phyloP scores from a whole-genome alignment of 2,329 filamentous ascomycete genomes.

The Fonsecaea erecta region DNA sequence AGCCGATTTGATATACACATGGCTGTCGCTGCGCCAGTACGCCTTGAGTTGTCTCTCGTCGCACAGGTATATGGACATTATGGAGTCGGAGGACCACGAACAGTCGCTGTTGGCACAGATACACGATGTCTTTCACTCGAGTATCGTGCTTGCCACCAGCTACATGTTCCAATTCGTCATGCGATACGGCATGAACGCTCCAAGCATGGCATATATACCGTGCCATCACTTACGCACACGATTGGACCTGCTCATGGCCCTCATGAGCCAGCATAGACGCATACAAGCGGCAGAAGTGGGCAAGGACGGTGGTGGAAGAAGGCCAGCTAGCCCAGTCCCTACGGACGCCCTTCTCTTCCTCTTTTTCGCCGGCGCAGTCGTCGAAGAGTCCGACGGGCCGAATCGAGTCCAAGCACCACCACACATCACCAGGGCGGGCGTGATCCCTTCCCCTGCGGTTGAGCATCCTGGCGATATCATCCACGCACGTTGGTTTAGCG shows the following conservation, averaged over 20 bases:
- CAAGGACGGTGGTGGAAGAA: neutral
- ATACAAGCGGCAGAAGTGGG: neutral
- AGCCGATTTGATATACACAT: slow-evolving; percentile 19
- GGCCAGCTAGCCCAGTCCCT: slow-evolving; percentile 7
- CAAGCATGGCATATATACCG: slow-evolving; percentile 18
- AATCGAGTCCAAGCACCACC: slow-evolving; percentile 2
- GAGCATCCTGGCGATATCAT: slow-evolving; percentile 16
- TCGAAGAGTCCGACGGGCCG: slow-evolving; percentile 17
- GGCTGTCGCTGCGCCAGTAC: slow-evolving; percentile 22
- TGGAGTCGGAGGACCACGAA: slow-evolving; percentile 7
- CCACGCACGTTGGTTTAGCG: slow-evolving; percentile 24
- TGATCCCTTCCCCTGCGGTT: slow-evolving; percentile 9
- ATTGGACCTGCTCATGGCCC: slow-evolving; percentile 16
- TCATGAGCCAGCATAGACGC: slow-evolving; percentile 21
- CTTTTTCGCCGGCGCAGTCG: slow-evolving; percentile 21
- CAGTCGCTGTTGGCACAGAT: slow-evolving; percentile 8
- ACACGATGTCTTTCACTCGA: slow-evolving; percentile 6
- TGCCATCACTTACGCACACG: slow-evolving; percentile 15
- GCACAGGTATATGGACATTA: slow-evolving; percentile 18
- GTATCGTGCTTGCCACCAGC: slow-evolving; percentile 21
- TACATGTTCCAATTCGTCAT: slow-evolving; percentile 19
- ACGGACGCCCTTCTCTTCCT: slow-evolving; percentile 23
- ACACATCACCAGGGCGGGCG: neutral
- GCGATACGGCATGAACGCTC: slow-evolving; percentile 7
- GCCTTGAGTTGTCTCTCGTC: slow-evolving; percentile 14